phyloP scores from a whole-genome alignment of 179 eudicot species.

The Nepenthes alata region DNA sequence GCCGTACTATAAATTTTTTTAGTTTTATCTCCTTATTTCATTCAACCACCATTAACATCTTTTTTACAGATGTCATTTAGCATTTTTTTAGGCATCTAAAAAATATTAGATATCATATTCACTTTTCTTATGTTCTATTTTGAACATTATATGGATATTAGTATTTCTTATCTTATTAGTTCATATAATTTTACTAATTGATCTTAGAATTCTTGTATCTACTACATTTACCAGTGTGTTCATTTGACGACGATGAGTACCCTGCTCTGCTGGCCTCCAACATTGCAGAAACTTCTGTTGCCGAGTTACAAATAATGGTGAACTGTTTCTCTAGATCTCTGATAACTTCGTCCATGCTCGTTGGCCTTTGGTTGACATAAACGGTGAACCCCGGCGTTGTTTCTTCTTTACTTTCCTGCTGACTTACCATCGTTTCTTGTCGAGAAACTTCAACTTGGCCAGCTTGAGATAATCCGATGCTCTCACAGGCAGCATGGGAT shows the following conservation, averaged over 20 bases:
- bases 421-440: slow-evolving; percentile 43
- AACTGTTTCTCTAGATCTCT: slow-evolving; percentile 87
- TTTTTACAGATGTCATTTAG: no score
- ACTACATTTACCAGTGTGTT: slow-evolving; percentile 42
- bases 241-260: slow-evolving; percentile 46
- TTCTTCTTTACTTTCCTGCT: slow-evolving; percentile 40
- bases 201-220: neutral
- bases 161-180: no score
- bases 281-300: slow-evolving; percentile 52
- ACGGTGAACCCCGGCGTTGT: slow-evolving; percentile 75
- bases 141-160: no score
- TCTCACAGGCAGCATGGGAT: slow-evolving; percentile 16
- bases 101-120: no score
- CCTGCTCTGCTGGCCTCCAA: slow-evolving; percentile 68
- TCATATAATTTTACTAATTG: no score
- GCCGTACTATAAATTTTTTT: no score
- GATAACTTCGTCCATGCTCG: slow-evolving; percentile 88
- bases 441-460: slow-evolving; percentile 43
- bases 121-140: no score
- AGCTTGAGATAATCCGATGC: slow-evolving; percentile 28
- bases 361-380: slow-evolving; percentile 81
- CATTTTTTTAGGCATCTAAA: no score
- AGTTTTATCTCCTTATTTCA: no score
- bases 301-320: slow-evolving; percentile 45
- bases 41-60: no score